Evolutionary conservation across 345 rosid species (phyloP).

Genomic region (Angophora floribunda): DNA sequence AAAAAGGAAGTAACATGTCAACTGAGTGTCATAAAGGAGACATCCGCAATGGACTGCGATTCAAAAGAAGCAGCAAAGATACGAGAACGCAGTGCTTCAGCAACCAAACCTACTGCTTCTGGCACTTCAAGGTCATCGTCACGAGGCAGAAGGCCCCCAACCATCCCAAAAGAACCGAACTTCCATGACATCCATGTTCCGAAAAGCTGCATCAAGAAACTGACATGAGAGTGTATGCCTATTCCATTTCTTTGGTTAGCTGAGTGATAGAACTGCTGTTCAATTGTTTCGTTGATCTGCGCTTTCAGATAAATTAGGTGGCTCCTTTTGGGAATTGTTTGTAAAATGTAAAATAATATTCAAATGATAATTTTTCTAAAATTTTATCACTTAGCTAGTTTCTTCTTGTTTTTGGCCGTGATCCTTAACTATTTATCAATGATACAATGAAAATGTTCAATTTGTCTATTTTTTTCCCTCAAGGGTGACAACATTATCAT

Average conservation of each 20-base stretch:
- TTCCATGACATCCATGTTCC: constrained; percentile 53
- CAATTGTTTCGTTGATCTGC: constrained; percentile 32
- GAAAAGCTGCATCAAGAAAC: constrained; percentile 55
- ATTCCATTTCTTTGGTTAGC: neutral
- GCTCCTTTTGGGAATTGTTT: neutral
- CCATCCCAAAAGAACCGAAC: constrained; percentile 57
- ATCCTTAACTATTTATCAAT: neutral
- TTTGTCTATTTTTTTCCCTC: neutral
- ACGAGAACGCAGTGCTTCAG: constrained; percentile 4
- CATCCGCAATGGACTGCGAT: constrained; percentile 3
- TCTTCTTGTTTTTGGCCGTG: neutral
- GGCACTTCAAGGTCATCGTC: constrained; percentile 10
- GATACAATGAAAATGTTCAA: neutral
- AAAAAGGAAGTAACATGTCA: constrained; percentile 1
- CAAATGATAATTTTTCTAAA: neutral
- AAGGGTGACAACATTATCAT: neutral
- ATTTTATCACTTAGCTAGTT: neutral
- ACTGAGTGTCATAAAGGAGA: constrained; percentile 13
- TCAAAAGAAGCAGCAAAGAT: constrained; percentile 15
- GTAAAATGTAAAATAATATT: constrained; percentile 5
- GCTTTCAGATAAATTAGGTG: neutral
- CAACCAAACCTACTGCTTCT: constrained; percentile 17
- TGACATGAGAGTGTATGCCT: neutral
- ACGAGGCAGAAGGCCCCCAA: constrained; percentile 26
- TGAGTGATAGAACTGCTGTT: constrained; percentile 4